These are phyloP conservation scores for Acanthochlamys bracteata DNA, from an alignment of 106 monocot species.

Conservation along the genomic window DNA sequence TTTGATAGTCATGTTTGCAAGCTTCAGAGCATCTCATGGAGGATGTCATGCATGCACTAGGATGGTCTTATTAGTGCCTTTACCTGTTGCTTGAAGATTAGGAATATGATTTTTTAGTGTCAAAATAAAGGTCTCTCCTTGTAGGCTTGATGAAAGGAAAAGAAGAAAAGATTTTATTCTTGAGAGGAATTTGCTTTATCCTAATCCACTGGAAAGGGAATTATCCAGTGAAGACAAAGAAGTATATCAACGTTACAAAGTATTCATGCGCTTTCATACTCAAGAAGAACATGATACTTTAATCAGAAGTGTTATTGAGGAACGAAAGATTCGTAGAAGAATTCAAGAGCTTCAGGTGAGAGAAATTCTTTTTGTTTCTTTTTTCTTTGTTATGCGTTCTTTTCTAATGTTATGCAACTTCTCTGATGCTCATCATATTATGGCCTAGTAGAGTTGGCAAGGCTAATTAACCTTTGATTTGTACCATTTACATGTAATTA, in stretches of 20 bases:
- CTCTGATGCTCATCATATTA: too few species aligned
- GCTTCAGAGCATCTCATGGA: too few species aligned
- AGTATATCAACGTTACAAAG: slow-evolving; percentile 69
- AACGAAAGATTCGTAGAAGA: slow-evolving; percentile 69
- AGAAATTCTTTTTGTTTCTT: background rate
- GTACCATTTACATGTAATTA: background rate
- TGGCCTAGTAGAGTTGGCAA: too few species aligned
- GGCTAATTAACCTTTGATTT: background rate
- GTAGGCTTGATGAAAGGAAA: slow-evolving; percentile 93
- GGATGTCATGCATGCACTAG: too few species aligned
- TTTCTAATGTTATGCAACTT: too few species aligned
- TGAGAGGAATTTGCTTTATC: slow-evolving; percentile 93
- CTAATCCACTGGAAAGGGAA: slow-evolving; percentile 82
- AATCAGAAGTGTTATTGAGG: slow-evolving; percentile 50
- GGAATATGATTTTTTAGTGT: too few species aligned
- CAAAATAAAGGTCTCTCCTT: background rate
- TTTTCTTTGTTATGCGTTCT: background rate
- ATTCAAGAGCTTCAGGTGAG: slow-evolving; percentile 94
- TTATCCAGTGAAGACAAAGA: slow-evolving; percentile 72
- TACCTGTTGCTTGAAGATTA: too few species aligned
- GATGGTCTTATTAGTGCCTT: too few species aligned
- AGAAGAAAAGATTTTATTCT: slow-evolving; percentile 87
- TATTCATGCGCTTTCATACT: slow-evolving; percentile 90
- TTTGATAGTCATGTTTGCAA: too few species aligned
- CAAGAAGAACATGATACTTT: slow-evolving; percentile 68